phyloP scores from a whole-genome alignment of 805 yeast genomes.

The Candida khao-thaluensis region DNA sequence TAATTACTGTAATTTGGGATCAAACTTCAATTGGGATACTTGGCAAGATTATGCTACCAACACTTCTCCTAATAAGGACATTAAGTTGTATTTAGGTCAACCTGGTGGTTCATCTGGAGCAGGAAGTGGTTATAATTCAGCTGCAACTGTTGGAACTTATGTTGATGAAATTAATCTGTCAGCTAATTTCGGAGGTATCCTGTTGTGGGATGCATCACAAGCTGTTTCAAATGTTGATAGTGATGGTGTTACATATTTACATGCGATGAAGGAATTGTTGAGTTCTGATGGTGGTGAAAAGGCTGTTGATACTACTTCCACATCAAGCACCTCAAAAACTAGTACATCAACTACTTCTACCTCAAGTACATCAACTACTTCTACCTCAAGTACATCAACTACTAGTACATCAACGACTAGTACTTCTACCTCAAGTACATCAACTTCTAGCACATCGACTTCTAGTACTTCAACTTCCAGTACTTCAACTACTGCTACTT shows the following conservation, averaged over 20 bases:
- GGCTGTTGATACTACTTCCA: background rate
- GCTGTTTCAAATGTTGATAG: constrained; percentile 30
- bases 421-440: background rate
- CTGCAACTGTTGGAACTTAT: constrained; percentile 20
- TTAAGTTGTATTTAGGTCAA: constrained; percentile 34
- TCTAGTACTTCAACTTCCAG: background rate
- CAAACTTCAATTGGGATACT: constrained; percentile 34
- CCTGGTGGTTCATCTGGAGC: constrained; percentile 35
- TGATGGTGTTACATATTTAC: constrained; percentile 25
- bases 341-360: constrained; percentile 3
- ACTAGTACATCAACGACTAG: background rate
- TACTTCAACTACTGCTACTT: background rate
- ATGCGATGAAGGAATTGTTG: constrained; percentile 45
- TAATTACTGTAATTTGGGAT: constrained; percentile 30
- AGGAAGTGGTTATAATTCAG: constrained; percentile 31
- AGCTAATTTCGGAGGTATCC: constrained; percentile 60
- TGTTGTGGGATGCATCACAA: constrained; percentile 83
- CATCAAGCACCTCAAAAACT: background rate
- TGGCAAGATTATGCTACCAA: constrained; percentile 33
- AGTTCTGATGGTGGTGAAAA: background rate
- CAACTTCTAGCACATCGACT: constrained; percentile 2
- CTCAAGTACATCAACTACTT: background rate
- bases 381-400: background rate
- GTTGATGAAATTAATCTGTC: constrained; percentile 19
- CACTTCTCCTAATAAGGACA: constrained; percentile 30